Conservation (phyloP, 2,329 filamentous ascomycete genomes). For the Cladobotryum mycophilum region DNA sequence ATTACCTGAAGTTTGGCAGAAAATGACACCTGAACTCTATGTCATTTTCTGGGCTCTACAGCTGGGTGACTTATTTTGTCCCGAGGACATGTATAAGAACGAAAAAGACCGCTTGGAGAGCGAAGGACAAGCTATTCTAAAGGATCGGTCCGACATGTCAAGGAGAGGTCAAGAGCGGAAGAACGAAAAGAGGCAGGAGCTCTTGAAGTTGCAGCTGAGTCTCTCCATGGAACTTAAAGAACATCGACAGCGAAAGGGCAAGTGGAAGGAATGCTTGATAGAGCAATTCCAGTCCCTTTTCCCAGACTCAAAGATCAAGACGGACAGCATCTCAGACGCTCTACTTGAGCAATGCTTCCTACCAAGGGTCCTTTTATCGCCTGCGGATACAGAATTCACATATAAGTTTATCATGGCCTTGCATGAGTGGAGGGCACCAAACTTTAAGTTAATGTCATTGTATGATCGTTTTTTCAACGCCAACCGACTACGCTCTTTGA, state of each 20-base stretch:
- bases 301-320: slow-evolving; percentile 54
- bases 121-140: slow-evolving; percentile 60
- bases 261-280: slow-evolving; percentile 62
- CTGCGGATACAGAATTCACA: slow-evolving; percentile 81
- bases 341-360: slow-evolving; percentile 87
- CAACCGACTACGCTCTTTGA: slow-evolving; percentile 71
- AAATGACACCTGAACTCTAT: slow-evolving; percentile 75
- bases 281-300: slow-evolving; percentile 80
- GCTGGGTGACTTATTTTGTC: slow-evolving; percentile 72
- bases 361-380: slow-evolving; percentile 78
- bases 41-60: slow-evolving; percentile 89
- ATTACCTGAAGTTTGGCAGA: slow-evolving; percentile 58
- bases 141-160: slow-evolving; percentile 67
- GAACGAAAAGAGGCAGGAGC: slow-evolving; percentile 57
- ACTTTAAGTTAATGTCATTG: slow-evolving; percentile 79
- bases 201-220: slow-evolving; percentile 62
- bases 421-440: slow-evolving; percentile 75
- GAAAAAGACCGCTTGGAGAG: slow-evolving; percentile 65
- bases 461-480: slow-evolving; percentile 80
- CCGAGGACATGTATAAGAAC: slow-evolving; percentile 68
- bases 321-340: slow-evolving; percentile 63
- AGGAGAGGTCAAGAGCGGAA: slow-evolving; percentile 60
- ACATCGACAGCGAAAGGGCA: slow-evolving; percentile 60
- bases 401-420: slow-evolving; percentile 83
- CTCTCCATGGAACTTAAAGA: slow-evolving; percentile 68